Conservation (phyloP, 257 asterid genomes). For the Lycium barbarum region DNA sequence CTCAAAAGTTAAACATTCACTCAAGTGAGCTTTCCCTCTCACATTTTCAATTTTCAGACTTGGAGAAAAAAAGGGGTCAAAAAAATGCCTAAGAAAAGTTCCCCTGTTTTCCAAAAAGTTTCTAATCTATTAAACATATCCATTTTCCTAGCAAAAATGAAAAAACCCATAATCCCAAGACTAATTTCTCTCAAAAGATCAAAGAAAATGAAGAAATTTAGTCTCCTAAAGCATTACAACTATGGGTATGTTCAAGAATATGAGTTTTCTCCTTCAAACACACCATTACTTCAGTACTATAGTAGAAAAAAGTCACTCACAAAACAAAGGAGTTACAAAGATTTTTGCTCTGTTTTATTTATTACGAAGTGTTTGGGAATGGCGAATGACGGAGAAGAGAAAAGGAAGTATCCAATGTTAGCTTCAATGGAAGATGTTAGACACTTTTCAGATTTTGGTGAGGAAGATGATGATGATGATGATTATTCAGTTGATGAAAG, state of each 20-base stretch:
- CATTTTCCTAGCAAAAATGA: conserved; percentile 55
- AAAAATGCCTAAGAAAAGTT: conserved; percentile 53
- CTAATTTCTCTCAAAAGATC: conserved; percentile 44
- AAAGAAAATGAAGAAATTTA: conserved; percentile 42
- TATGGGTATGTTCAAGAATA: conserved; percentile 60
- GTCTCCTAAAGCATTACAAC: conserved; percentile 44
- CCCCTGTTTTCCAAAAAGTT: conserved; percentile 49
- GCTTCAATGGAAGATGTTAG: conserved; percentile 27
- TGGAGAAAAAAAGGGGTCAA: background rate
- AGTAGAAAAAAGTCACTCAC: conserved; percentile 28
- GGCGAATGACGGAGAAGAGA: conserved; percentile 25
- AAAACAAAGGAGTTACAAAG: conserved; percentile 42
- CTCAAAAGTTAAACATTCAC: background rate
- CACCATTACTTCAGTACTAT: conserved; percentile 47
- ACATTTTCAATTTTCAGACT: background rate
- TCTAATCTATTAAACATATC: conserved; percentile 48
- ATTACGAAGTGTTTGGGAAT: conserved; percentile 52
- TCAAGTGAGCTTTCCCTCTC: conserved; percentile 15
- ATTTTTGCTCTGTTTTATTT: conserved; percentile 40
- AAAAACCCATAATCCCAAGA: conserved; percentile 47
- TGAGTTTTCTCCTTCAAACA: conserved; percentile 67
- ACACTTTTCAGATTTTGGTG: conserved; percentile 38
- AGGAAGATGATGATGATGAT: conserved; percentile 29
- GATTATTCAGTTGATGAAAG: conserved; percentile 70
- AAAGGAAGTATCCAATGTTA: conserved; percentile 28